Conservation (phyloP, 495 filamentous ascomycete species). For the Neurospora sp. region DNA sequence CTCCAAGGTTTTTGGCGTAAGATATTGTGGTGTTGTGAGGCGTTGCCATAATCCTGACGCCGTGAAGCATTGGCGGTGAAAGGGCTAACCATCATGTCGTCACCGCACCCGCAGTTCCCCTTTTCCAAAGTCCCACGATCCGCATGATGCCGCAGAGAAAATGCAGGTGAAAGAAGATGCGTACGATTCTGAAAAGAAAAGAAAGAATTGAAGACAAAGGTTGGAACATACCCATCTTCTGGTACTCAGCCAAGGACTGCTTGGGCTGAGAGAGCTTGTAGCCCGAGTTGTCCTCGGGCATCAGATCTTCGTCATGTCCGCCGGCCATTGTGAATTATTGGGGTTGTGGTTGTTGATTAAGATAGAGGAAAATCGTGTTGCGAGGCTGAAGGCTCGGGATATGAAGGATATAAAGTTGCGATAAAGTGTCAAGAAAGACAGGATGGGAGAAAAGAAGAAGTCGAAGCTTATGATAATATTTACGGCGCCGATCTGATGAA, state of each 20-base stretch:
- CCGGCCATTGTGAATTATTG: constrained; percentile 49
- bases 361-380: background rate
- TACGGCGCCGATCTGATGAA: background rate
- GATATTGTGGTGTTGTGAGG: background rate
- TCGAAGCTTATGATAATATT: constrained; percentile 1
- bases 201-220: constrained; percentile 6
- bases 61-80: background rate
- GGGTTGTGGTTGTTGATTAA: constrained; percentile 8
- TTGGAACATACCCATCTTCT: constrained; percentile 68
- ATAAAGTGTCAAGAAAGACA: constrained; percentile 1
- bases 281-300: constrained; percentile 78
- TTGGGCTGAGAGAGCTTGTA: constrained; percentile 94
- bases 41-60: background rate
- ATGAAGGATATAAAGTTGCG: constrained; percentile 10
- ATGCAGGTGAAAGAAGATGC: background rate
- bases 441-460: background rate
- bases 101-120: background rate
- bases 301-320: constrained; percentile 67
- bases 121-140: background rate
- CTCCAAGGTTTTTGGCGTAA: background rate
- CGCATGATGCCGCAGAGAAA: background rate
- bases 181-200: background rate
- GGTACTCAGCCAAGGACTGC: constrained; percentile 89
- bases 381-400: constrained; percentile 2
- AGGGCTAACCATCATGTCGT: background rate